Evolutionary conservation across 1,139 yeast genomes (phyloP).

Genomic region (Magnusiomyces suaveolens): DNA sequence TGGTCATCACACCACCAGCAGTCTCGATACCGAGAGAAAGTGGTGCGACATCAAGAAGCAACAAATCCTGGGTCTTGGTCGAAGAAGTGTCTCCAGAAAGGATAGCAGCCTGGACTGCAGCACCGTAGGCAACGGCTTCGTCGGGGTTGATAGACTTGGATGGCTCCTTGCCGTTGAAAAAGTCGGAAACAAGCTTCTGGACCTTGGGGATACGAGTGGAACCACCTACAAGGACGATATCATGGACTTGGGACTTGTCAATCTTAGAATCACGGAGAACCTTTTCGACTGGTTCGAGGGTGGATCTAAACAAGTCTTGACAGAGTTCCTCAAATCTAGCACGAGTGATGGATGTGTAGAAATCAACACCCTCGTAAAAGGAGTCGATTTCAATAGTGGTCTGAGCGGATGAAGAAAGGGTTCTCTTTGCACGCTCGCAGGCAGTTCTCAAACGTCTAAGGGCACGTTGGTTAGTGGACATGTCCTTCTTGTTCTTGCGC

Average conservation of each 20-base stretch:
- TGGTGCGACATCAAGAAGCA: conserved; percentile 78
- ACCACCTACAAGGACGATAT: conserved; percentile 98
- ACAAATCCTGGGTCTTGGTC: conserved; percentile 70
- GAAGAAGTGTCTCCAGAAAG: conserved; percentile 74
- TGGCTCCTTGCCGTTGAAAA: conserved; percentile 79
- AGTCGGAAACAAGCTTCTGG: conserved; percentile 94
- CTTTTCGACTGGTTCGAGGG: conserved; percentile 96
- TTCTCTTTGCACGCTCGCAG: conserved; percentile 99
- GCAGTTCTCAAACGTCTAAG: conserved; percentile 98
- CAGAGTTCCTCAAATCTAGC: conserved; percentile 98
- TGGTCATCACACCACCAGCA: conserved; percentile 91
- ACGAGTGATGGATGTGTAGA: conserved; percentile 94
- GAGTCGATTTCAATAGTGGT: conserved; percentile 97
- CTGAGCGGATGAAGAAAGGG: conserved; percentile 92
- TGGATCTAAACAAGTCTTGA: conserved; percentile 90
- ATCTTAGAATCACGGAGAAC: conserved; percentile 93
- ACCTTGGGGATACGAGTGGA: conserved; percentile 99
- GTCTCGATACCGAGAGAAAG: conserved; percentile 87
- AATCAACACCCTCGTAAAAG: conserved; percentile 90
- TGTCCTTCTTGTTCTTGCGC: conserved; percentile 92
- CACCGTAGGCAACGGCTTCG: conserved; percentile 92
- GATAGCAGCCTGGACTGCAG: conserved; percentile 87
- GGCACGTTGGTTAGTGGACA: conserved; percentile 89
- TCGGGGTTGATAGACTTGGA: conserved; percentile 16
- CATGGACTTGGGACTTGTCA: conserved; percentile 80